Conservation (phyloP, 192 early-diverging fungal genomes). For the Rhizoclosmatium sp. region DNA sequence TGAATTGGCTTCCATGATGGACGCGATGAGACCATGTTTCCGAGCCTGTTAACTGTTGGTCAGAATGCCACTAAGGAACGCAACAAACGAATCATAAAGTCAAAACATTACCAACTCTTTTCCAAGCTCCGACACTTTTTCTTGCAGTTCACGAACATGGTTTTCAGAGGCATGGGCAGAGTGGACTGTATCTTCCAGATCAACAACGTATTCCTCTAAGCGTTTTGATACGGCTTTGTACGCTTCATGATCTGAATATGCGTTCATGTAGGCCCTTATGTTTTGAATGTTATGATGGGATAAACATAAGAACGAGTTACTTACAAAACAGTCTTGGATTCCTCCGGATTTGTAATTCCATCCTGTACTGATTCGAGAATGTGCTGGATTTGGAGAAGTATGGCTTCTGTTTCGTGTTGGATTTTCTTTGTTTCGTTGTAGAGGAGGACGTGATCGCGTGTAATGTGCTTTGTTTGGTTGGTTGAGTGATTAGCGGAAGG, state of each 20-base stretch:
- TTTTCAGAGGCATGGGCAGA: neutral
- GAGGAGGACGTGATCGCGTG: neutral
- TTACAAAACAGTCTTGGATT: constrained; percentile 3
- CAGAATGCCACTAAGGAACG: neutral
- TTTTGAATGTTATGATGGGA: neutral
- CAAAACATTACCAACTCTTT: constrained; percentile 14
- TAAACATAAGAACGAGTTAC: neutral
- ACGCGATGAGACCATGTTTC: constrained; percentile 30
- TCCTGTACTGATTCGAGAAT: constrained; percentile 1
- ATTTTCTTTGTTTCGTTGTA: constrained; percentile 14
- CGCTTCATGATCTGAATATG: neutral
- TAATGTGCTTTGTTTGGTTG: neutral
- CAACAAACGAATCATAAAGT: neutral
- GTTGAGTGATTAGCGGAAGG: neutral
- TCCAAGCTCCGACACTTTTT: neutral
- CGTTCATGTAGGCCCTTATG: neutral
- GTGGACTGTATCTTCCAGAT: constrained; percentile 1
- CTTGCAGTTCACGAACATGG: neutral
- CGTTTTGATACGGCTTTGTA: neutral
- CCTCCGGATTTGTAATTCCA: constrained; percentile 1
- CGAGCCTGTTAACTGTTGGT: neutral
- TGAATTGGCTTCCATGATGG: constrained; percentile 34
- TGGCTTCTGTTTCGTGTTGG: constrained; percentile 6
- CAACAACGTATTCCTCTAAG: neutral
- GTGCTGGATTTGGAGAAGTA: neutral